Evolutionary conservation across 2,329 filamentous ascomycete species (phyloP).

Genomic region (Fusarium neocosmosporiellum): DNA sequence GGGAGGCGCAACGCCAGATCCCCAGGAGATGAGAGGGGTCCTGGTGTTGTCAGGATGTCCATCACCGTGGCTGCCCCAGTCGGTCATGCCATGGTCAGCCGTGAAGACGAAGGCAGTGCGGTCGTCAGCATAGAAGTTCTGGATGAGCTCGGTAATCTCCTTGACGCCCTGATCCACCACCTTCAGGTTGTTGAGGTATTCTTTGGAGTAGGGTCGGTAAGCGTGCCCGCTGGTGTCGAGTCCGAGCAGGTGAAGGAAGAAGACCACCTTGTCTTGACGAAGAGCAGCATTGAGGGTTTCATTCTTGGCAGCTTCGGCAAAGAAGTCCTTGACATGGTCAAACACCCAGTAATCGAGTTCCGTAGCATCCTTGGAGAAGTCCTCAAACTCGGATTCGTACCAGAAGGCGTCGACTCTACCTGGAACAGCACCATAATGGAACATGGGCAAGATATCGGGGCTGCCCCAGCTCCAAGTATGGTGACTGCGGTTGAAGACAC

Average conservation of each 20-base stretch:
- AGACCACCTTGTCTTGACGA: constrained; percentile 87
- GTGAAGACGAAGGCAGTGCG: constrained; percentile 97
- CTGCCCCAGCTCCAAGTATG: constrained; percentile 99
- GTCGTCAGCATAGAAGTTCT: constrained; percentile 85
- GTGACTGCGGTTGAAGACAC: constrained; percentile 94
- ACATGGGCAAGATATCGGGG: constrained; percentile 98
- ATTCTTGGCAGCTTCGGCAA: constrained; percentile 82
- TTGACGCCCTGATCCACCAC: constrained; percentile 91
- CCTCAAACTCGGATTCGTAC: constrained; percentile 87
- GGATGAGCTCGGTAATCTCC: constrained; percentile 83
- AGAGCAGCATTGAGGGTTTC: constrained; percentile 77
- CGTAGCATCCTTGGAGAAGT: constrained; percentile 86
- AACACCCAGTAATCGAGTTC: constrained; percentile 95
- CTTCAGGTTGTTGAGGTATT: constrained; percentile 95
- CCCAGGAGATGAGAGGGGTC: constrained; percentile 93
- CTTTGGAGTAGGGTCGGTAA: constrained; percentile 91
- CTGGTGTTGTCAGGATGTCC: constrained; percentile 97
- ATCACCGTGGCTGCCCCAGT: constrained; percentile 99
- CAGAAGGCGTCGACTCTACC: constrained; percentile 88
- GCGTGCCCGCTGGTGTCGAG: constrained; percentile 90
- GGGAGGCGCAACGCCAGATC: constrained; percentile 87
- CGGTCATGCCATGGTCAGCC: constrained; percentile 98
- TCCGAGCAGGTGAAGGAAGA: constrained; percentile 93
- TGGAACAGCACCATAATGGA: constrained; percentile 89
- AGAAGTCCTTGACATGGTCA: constrained; percentile 89